Conservation (phyloP, 495 filamentous ascomycete genomes). For the Pseudomonodictys pantanalensis region DNA sequence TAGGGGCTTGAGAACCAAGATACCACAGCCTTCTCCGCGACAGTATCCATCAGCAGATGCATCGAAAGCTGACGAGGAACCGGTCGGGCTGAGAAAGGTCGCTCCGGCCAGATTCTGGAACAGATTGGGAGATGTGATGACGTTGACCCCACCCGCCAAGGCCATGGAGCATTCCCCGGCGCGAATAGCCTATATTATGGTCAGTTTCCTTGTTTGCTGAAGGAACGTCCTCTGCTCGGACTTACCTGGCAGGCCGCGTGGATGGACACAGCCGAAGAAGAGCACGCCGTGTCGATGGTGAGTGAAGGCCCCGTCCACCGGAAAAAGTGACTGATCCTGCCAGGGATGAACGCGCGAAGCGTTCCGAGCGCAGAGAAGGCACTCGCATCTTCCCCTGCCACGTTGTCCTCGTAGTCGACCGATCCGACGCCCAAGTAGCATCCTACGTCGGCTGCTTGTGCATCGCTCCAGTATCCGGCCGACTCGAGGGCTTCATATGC, state of each 20-base stretch:
- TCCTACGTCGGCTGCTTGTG: background rate
- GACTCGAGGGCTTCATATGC: slow-evolving; percentile 10
- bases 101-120: slow-evolving; percentile 9
- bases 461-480: background rate
- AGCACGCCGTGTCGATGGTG: slow-evolving; percentile 10
- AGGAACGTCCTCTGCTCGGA: too few species aligned
- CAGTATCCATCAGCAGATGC: slow-evolving; percentile 46
- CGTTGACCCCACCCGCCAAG: slow-evolving; percentile 17
- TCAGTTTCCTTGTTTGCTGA: too few species aligned
- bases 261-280: slow-evolving; percentile 3
- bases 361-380: slow-evolving; percentile 7
- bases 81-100: slow-evolving; percentile 16
- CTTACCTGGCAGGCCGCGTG: background rate
- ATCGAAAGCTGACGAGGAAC: slow-evolving; percentile 41
- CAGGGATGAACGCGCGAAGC: slow-evolving; percentile 1
- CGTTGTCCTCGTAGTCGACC: slow-evolving; percentile 11
- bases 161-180: slow-evolving; percentile 6
- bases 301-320: slow-evolving; percentile 2
- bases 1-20: slow-evolving; percentile 43
- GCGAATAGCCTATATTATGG: too few species aligned
- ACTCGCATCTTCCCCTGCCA: background rate
- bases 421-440: slow-evolving; percentile 10
- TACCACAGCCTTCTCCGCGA: slow-evolving; percentile 47
- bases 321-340: slow-evolving; percentile 3
- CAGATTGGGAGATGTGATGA: background rate